Conservation (phyloP, 306 rosid genomes). For the Corylus heterophylla region DNA sequence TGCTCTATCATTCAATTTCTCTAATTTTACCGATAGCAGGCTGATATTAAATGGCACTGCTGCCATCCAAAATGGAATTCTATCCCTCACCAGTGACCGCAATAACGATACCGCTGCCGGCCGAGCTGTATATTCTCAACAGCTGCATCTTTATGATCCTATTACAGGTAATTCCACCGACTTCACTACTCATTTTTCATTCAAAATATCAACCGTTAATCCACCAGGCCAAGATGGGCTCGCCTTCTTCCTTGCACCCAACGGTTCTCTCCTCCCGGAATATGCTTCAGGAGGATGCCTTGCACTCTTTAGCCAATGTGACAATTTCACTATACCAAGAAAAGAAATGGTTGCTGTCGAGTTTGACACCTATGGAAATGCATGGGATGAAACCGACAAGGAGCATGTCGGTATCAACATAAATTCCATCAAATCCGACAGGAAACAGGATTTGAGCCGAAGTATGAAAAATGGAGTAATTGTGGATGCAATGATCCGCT, state of each 20-base stretch:
- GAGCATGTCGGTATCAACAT: constrained; percentile 11
- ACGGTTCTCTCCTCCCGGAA: not conserved
- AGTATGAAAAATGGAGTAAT: too few species aligned
- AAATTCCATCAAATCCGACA: not conserved
- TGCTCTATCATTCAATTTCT: constrained; percentile 8
- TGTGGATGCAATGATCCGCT: too few species aligned
- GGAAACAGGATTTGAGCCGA: too few species aligned
- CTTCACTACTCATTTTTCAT: not conserved
- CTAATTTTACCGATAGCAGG: not conserved
- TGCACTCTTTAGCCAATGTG: not conserved
- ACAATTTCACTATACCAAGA: not conserved
- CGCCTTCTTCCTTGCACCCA: constrained; percentile 3
- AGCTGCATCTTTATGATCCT: not conserved
- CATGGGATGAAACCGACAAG: not conserved
- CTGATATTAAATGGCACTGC: not conserved
- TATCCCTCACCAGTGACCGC: not conserved
- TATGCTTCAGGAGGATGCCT: not conserved
- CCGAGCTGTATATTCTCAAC: not conserved
- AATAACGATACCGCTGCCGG: not conserved
- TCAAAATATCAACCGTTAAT: not conserved
- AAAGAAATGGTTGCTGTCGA: constrained; percentile 2
- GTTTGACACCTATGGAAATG: not conserved
- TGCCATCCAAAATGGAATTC: not conserved
- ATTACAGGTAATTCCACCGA: not conserved
- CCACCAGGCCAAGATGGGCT: constrained; percentile 6